Conservation (phyloP, 306 rosid genomes). For the Psophocarpus tetragonolobus region DNA sequence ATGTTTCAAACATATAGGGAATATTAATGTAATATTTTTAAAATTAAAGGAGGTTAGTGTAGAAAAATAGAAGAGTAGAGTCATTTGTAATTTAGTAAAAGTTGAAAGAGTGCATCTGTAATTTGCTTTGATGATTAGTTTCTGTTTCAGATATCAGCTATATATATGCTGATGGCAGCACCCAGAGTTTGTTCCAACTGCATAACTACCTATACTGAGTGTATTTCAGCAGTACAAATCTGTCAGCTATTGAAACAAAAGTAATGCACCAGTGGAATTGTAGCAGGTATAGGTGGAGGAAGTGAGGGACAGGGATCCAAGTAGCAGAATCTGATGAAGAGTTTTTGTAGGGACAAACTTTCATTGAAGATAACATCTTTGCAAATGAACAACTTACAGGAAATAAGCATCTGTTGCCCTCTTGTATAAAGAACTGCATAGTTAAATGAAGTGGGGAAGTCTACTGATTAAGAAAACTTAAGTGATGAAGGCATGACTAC, state of each 20-base stretch:
- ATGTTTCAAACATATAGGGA: too few species aligned
- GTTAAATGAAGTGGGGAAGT: background rate
- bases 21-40: too few species aligned
- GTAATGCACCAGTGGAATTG: background rate
- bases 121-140: too few species aligned
- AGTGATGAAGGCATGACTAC: background rate
- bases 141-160: background rate
- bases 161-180: background rate
- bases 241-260: background rate
- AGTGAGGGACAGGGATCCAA: background rate
- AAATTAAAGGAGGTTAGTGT: too few species aligned
- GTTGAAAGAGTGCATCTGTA: too few species aligned
- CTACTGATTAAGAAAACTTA: background rate
- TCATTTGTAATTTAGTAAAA: too few species aligned
- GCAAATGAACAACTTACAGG: background rate
- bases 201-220: background rate
- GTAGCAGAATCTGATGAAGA: background rate
- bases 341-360: background rate
- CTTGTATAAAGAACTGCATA: background rate
- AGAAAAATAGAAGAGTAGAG: too few species aligned
- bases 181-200: background rate
- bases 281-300: background rate
- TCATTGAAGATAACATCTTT: background rate
- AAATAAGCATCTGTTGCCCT: background rate
- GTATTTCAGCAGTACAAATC: background rate